Evolutionary conservation across 108 stramenopile genomes (phyloP), one percentile per base, ranked within the genome.

Genomic region (Parietichytrium sp.): DNA sequence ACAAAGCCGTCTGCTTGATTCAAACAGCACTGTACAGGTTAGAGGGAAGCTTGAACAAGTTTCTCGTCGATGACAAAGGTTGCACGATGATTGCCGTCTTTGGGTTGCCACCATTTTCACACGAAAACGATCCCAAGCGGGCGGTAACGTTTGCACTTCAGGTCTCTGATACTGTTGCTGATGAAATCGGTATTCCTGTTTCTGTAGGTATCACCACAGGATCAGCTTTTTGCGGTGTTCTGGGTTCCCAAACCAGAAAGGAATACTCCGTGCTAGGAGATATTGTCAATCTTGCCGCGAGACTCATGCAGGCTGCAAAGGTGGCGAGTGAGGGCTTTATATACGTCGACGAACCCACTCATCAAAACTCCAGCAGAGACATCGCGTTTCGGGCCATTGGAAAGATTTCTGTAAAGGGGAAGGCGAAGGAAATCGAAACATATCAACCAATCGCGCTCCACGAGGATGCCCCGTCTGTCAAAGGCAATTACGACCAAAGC

Each of bases 61-160:
- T 91, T 50, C 85, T 91, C 42, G 85, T 90, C 31, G 91, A 91
- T 54, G 91, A 91, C 87, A 91, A 91, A 86, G 91, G 91, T 18
- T 81, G 81, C 27, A 88, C 88, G 29, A 52, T 88, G n/a, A 91
- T 91, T 49, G 91, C 86, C 3, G 86, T 87, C 50, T 91, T 87
- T 52, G 91, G 89, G 33, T 81, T 91, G 54, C 89, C 89, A 4
- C 88, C 88, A n/a, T 47, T 80, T 3, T 38, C 84, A 27, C 84
- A 87, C 84, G 83, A 84, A 10, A 87, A 91, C 54, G 88, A 91
- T 83, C 30, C 86, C 6, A 52, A 81, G 52, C 80, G 88, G 3
- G 88, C 85, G 15, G 83, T 91, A 6, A 79, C 83, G 16, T 86
- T 88, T 4, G 86, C 89, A 10, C 47, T 90, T 12, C 52, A 49